phyloP scores from a whole-genome alignment of 306 rosid species.

The Lotus japonicus region DNA sequence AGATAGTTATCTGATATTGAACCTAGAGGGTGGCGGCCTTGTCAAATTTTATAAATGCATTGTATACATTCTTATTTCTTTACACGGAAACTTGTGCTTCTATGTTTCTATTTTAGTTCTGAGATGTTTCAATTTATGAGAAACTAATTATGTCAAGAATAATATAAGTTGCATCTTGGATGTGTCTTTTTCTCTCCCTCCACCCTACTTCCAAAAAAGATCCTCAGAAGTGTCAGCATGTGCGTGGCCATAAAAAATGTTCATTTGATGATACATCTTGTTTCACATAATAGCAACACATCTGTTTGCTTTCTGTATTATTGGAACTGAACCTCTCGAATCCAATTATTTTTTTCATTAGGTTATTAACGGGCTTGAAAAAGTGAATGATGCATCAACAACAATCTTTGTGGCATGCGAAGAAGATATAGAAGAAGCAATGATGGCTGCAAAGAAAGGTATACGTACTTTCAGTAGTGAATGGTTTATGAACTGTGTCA shows the following conservation, averaged over 20 bases:
- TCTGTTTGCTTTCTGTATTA: background rate
- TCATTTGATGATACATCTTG: background rate
- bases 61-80: background rate
- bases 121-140: background rate
- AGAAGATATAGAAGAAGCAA: conserved; percentile 70
- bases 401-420: conserved; percentile 68
- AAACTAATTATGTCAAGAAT: background rate
- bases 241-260: too few relatives aligned
- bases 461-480: conserved; percentile 65
- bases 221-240: background rate
- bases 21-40: background rate
- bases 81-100: background rate
- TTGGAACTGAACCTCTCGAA: background rate
- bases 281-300: background rate
- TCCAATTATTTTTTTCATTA: conserved; percentile 11
- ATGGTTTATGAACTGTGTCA: conserved; percentile 85
- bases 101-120: background rate
- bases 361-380: conserved; percentile 41
- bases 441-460: conserved; percentile 61
- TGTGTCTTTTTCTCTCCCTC: too few relatives aligned
- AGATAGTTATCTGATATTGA: background rate
- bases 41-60: background rate
- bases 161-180: background rate
- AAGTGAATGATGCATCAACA: conserved; percentile 43
- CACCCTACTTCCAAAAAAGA: background rate